A percentile compares a stretch with the other conserved stretches of the same genome.
Conservation (phyloP, 2,329 filamentous ascomycete genomes). For the Exophiala bonariae region DNA sequence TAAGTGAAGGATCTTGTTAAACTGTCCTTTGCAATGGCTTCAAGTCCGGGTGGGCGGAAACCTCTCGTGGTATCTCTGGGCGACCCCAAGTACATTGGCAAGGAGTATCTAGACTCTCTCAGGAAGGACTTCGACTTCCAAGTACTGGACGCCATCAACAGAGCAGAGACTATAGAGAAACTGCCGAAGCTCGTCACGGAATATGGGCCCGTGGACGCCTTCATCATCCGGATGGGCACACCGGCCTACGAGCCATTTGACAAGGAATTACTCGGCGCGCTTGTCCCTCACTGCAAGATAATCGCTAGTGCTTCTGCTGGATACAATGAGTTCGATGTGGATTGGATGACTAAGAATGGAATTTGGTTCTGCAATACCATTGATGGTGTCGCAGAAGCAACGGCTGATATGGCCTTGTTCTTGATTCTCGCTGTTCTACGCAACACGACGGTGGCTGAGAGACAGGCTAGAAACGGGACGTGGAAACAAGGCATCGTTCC, state of each 20-base stretch:
- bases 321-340: constrained; percentile 66
- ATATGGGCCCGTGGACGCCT: constrained; percentile 44
- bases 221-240: constrained; percentile 53
- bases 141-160: constrained; percentile 39
- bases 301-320: constrained; percentile 44
- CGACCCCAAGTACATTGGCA: constrained; percentile 38
- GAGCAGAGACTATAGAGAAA: constrained; percentile 36
- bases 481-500: constrained; percentile 42
- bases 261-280: constrained; percentile 41
- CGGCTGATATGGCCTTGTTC: constrained; percentile 54
- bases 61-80: constrained; percentile 46
- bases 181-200: constrained; percentile 33
- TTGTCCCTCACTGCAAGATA: constrained; percentile 46
- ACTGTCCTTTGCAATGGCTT: too few relatives aligned
- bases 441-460: constrained; percentile 45
- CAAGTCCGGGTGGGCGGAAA: constrained; percentile 27
- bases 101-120: constrained; percentile 41
- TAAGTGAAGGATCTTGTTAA: too few relatives aligned
- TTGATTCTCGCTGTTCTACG: constrained; percentile 48
- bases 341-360: constrained; percentile 59
- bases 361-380: constrained; percentile 58
- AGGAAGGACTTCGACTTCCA: constrained; percentile 14
- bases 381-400: constrained; percentile 56
- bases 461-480: constrained; percentile 35
- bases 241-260: constrained; percentile 52